A percentile compares a stretch with the other conserved stretches of the same genome.
Conservation (phyloP, 2,329 filamentous ascomycete genomes). For the Didymella exigua region DNA sequence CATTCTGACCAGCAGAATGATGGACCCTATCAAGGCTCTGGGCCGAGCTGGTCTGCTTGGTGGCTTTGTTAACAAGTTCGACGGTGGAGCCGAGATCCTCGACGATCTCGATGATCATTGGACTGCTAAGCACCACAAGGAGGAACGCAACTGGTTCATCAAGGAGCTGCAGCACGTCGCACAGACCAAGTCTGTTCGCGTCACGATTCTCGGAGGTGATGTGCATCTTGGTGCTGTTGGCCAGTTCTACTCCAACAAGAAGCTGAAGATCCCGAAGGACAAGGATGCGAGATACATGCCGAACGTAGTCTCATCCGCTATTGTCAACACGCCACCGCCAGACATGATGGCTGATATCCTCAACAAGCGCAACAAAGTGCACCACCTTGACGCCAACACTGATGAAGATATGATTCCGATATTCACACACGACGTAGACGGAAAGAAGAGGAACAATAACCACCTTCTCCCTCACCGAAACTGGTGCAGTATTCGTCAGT, state of each 20-base stretch:
- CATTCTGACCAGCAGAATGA: slow-evolving; percentile 77
- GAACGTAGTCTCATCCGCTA: slow-evolving; percentile 91
- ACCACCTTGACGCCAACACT: slow-evolving; percentile 71
- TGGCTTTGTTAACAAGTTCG: slow-evolving; percentile 82
- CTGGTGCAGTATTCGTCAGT: slow-evolving; percentile 91
- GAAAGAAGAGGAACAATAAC: slow-evolving; percentile 89
- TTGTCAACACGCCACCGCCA: slow-evolving; percentile 88
- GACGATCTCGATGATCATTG: slow-evolving; percentile 96
- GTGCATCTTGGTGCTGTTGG: slow-evolving; percentile 92
- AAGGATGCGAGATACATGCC: slow-evolving; percentile 96
- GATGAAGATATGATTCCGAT: slow-evolving; percentile 97
- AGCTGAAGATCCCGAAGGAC: slow-evolving; percentile 75
- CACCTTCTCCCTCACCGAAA: slow-evolving; percentile 86
- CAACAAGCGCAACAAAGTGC: slow-evolving; percentile 85
- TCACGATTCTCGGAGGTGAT: slow-evolving; percentile 92
- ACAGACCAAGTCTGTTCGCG: slow-evolving; percentile 85
- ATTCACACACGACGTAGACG: slow-evolving; percentile 87
- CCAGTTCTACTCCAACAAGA: slow-evolving; percentile 93
- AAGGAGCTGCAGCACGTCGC: slow-evolving; percentile 93
- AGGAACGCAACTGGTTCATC: slow-evolving; percentile 83
- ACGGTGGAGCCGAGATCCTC: slow-evolving; percentile 87
- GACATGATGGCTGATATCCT: slow-evolving; percentile 88
- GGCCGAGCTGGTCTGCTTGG: slow-evolving; percentile 82
- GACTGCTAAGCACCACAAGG: slow-evolving; percentile 94
- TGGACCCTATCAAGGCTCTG: slow-evolving; percentile 88